phyloP scores from a whole-genome alignment of 192 early-diverging fungal genomes.

The Coemansia erecta region DNA sequence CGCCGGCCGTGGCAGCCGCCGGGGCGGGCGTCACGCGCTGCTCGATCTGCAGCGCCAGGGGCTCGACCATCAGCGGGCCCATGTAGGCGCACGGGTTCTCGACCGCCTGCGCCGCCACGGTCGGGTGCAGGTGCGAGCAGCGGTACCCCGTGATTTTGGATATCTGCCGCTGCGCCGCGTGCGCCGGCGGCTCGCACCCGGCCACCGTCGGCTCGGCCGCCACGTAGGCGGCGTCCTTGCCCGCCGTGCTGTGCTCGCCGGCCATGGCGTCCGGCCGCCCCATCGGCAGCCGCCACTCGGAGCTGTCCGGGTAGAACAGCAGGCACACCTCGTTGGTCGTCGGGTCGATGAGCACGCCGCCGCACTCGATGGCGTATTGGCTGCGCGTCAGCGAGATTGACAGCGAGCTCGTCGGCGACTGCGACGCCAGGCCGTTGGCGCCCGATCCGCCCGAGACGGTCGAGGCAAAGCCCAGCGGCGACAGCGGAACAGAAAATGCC shows the following conservation, averaged over 20 bases:
- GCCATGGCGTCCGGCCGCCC: constrained; percentile 30
- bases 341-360: constrained; percentile 46
- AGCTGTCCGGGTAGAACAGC: constrained; percentile 49
- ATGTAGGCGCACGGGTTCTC: constrained; percentile 33
- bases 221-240: background rate
- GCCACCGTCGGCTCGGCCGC: constrained; percentile 21
- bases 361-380: constrained; percentile 43
- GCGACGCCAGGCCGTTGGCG: background rate
- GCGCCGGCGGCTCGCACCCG: constrained; percentile 44
- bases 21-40: constrained; percentile 15
- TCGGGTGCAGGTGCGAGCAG: constrained; percentile 45
- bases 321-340: constrained; percentile 48
- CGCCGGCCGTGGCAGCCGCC: background rate
- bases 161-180: constrained; percentile 41
- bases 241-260: constrained; percentile 2
- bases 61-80: constrained; percentile 50
- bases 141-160: constrained; percentile 42
- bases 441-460: constrained; percentile 1
- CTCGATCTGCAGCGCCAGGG: constrained; percentile 45
- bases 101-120: constrained; percentile 5
- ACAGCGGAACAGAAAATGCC: constrained; percentile 1
- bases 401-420: background rate
- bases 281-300: constrained; percentile 52
- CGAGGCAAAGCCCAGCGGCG: background rate
- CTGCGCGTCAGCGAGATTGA: constrained; percentile 32